Conservation (phyloP, 1,284 basidiomycete species). For the Ganoderma boninense region DNA sequence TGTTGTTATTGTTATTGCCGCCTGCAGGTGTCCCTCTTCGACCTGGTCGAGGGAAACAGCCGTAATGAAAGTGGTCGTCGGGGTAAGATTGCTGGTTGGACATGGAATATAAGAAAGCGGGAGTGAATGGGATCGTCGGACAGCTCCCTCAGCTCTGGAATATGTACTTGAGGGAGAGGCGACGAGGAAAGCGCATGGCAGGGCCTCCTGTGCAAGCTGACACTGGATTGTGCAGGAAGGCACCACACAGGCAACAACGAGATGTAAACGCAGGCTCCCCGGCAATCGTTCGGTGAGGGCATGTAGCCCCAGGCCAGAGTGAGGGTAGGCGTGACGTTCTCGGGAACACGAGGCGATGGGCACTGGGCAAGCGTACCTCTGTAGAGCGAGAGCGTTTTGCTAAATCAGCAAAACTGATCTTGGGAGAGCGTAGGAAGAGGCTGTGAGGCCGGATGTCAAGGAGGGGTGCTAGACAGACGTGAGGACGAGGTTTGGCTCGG, state of each 20-base stretch:
- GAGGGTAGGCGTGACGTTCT: conserved; percentile 27
- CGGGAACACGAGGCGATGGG: conserved; percentile 31
- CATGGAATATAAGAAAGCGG: conserved; percentile 43
- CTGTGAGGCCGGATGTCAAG: conserved; percentile 28
- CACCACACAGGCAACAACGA: conserved; percentile 23
- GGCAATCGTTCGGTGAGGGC: conserved; percentile 24
- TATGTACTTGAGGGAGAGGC: conserved; percentile 34
- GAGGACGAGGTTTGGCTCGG: conserved; percentile 23
- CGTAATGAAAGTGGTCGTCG: conserved; percentile 45
- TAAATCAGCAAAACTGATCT: conserved; percentile 22
- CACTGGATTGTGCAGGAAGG: conserved; percentile 25
- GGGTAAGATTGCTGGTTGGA: conserved; percentile 40
- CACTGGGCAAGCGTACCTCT: conserved; percentile 32
- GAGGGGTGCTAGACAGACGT: conserved; percentile 24
- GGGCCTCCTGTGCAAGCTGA: conserved; percentile 16
- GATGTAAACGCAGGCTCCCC: conserved; percentile 22
- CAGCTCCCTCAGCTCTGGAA: conserved; percentile 42
- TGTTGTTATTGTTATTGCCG: conserved; percentile 37
- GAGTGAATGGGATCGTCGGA: conserved; percentile 43
- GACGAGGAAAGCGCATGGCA: conserved; percentile 28
- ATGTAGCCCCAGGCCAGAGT: conserved; percentile 22
- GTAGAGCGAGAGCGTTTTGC: conserved; percentile 21
- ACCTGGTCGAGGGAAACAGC: conserved; percentile 42
- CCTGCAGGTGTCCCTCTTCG: conserved; percentile 40
- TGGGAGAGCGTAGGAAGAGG: conserved; percentile 21